Base-by-base conservation (phyloP, 176 grass and related monocot genomes). In the Thinopyrum elongatum region DNA sequence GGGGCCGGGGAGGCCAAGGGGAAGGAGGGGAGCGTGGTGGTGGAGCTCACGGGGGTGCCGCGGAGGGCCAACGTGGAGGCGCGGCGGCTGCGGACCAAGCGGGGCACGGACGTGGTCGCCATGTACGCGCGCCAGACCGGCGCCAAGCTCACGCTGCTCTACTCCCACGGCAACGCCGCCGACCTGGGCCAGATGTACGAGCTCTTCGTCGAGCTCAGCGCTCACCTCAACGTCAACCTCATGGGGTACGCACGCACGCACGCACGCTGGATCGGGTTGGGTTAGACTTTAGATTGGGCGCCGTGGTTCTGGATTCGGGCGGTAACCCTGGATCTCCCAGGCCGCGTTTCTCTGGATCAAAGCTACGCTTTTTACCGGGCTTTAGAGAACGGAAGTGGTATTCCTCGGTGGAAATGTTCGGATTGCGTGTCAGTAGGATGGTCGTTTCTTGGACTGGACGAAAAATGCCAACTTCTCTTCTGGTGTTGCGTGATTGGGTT, bases 101-200 rank as follows among this genome's bases (percentile, higher is more conserved):
- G 88, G 67, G 89, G 91, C 68, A 90, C 91, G 38, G 77, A 91
- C 62, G 91, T 98, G 89, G 85, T 98, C 21, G 91, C 86, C 28
- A 90, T 98, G 89, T 86, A 98, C 88, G 95, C 95, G 81, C 92
- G 86, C 67, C 90, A 94, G 82, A 34, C 87, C 7, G 86, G 84
- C 23, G 95, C 95, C 33, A 90, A 71, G 49, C 92, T 98, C 74
- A 94, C 95, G 55, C 83, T 98, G 80, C 95, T 98, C 74, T 98
- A 98, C 90, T 98, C 95, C 29, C 95, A 98, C 85, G 95, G 95
- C 63, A 98, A 98, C 88, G 95, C 95, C 4, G 95, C 95, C 9
- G 95, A 98, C 89, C 91, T 98, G 25, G 95, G 95, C 59, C 95
- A 95, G 89, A 94, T 98, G 95, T 95, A 90, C 72, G 95, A 98